Percentiles rank a stretch among this genome's conserved stretches.
Conservation (phyloP, 2,329 filamentous ascomycete species). For the Curvularia lunata region DNA sequence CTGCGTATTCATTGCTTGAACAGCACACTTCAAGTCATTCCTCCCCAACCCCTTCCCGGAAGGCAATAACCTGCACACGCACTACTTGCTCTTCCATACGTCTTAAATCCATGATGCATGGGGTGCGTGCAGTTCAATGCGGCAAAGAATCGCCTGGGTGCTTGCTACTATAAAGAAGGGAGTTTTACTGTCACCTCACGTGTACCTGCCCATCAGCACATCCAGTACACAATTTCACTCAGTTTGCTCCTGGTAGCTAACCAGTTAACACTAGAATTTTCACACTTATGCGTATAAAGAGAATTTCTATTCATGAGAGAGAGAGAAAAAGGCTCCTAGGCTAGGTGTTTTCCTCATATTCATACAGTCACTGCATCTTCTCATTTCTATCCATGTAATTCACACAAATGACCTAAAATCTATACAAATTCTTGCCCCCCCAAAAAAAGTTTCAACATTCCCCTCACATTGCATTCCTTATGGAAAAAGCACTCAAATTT, state of each 20-base stretch:
- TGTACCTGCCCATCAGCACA: neutral
- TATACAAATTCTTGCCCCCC: no score
- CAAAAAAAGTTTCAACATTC: no score
- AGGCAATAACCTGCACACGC: neutral
- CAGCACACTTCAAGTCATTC: neutral
- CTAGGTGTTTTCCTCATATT: no score
- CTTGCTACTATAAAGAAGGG: neutral
- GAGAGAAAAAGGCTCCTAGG: no score
- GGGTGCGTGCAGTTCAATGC: neutral
- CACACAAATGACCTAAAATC: no score
- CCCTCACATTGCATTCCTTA: no score
- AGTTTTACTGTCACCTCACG: neutral
- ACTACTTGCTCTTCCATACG: neutral
- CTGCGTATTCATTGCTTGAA: no score
- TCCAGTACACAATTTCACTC: neutral
- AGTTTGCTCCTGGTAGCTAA: neutral
- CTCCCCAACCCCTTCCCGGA: neutral
- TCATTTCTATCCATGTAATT: no score
- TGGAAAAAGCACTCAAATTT: no score
- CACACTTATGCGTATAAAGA: neutral
- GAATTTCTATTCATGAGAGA: neutral
- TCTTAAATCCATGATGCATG: neutral
- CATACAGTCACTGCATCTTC: no score
- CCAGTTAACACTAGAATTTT: neutral
- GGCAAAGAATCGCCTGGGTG: neutral